Conservation (phyloP, 768 basidiomycete genomes). For the Tylopilus felleus region DNA sequence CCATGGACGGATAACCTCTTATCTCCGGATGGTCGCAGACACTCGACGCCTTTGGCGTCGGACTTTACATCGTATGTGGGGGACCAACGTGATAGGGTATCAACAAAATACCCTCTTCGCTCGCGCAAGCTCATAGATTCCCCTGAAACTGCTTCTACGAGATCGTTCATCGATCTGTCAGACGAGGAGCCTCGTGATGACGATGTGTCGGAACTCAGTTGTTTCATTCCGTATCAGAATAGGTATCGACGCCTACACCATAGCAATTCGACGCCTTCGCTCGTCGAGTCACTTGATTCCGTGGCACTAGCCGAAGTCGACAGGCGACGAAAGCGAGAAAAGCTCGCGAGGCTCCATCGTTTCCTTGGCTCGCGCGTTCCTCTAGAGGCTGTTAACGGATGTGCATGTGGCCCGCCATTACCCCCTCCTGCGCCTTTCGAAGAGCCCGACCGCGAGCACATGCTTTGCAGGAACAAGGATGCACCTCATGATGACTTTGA, state of each 20-base stretch:
- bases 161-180: constrained; percentile 62
- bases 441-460: constrained; percentile 35
- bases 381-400: constrained; percentile 58
- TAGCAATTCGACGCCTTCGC: constrained; percentile 43
- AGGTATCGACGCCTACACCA: constrained; percentile 23
- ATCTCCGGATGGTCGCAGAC: constrained; percentile 40
- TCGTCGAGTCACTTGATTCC: constrained; percentile 47
- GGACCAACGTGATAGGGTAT: constrained; percentile 2
- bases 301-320: constrained; percentile 60
- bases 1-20: constrained; percentile 35
- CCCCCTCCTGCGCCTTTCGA: constrained; percentile 29
- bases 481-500: constrained; percentile 53
- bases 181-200: constrained; percentile 50
- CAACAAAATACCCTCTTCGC: constrained; percentile 2
- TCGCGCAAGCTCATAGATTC: constrained; percentile 12
- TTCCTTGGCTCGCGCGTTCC: constrained; percentile 84
- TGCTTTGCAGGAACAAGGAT: constrained; percentile 48
- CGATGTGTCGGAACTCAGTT: constrained; percentile 30
- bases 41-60: constrained; percentile 54
- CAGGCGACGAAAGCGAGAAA: constrained; percentile 66
- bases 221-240: constrained; percentile 26
- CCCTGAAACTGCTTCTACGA: constrained; percentile 29
- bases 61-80: constrained; percentile 33
- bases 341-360: constrained; percentile 77
- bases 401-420: constrained; percentile 31